Evolutionary conservation across 2,329 filamentous ascomycete species (phyloP).

Genomic region (Penicillium sp.): DNA sequence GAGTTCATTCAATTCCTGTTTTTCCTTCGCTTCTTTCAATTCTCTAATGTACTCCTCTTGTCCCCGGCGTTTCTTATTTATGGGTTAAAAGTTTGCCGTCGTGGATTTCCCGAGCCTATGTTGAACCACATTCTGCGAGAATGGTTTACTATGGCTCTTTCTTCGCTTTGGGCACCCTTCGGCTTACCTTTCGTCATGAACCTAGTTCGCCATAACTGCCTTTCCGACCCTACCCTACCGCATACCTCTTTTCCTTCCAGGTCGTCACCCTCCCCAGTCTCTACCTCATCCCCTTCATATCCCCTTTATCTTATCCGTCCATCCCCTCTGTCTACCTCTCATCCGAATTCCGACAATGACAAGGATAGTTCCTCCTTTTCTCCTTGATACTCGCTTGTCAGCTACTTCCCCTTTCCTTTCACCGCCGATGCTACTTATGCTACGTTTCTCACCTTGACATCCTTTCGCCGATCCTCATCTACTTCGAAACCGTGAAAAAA

Average conservation of each 20-base stretch:
- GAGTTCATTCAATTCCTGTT: conserved; percentile 26
- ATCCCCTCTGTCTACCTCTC: not conserved
- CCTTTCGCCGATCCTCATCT: not conserved
- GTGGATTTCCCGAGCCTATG: too few relatives aligned
- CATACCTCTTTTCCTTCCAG: not conserved
- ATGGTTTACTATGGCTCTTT: not conserved
- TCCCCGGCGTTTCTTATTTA: conserved; percentile 21
- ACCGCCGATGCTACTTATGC: conserved; percentile 2
- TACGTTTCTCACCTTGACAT: not conserved
- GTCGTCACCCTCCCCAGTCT: conserved; percentile 12
- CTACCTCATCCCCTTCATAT: conserved; percentile 15
- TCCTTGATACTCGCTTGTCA: conserved; percentile 9
- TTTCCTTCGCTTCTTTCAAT: conserved; percentile 21
- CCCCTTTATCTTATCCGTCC: conserved; percentile 2
- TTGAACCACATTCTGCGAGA: conserved; percentile 20
- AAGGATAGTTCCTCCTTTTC: not conserved
- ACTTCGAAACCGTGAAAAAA: conserved; percentile 19
- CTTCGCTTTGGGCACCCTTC: not conserved
- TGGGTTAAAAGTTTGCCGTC: conserved; percentile 32
- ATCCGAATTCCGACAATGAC: not conserved
- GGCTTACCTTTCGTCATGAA: conserved; percentile 1
- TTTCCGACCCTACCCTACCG: conserved; percentile 4
- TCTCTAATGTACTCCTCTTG: conserved; percentile 15
- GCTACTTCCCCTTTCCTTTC: conserved; percentile 8
- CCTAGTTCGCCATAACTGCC: not conserved